Evolutionary conservation across 2,329 filamentous ascomycete genomes (phyloP).

Genomic region (Diaporthe australafricana): DNA sequence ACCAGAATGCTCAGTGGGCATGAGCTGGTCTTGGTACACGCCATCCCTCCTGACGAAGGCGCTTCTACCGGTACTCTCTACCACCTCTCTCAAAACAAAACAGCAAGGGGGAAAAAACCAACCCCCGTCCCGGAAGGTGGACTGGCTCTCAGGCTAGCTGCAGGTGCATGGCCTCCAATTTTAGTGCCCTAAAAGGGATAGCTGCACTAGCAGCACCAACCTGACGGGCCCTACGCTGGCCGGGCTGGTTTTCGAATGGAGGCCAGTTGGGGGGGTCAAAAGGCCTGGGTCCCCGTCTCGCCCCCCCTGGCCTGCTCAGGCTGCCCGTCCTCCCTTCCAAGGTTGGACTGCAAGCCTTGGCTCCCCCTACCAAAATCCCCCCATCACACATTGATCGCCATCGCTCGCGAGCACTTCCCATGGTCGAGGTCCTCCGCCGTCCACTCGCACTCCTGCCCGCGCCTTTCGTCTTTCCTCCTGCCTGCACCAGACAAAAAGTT

Average conservation of each 20-base stretch:
- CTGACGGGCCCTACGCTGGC: slow-evolving; percentile 25
- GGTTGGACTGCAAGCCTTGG: slow-evolving; percentile 26
- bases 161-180: slow-evolving; percentile 28
- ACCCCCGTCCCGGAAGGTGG: slow-evolving; percentile 10
- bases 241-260: slow-evolving; percentile 13
- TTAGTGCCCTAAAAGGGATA: slow-evolving; percentile 29
- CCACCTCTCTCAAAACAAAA: slow-evolving; percentile 18
- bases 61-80: not conserved
- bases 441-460: slow-evolving; percentile 23
- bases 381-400: slow-evolving; percentile 20
- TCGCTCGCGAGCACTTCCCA: slow-evolving; percentile 27
- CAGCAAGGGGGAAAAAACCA: slow-evolving; percentile 19
- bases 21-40: slow-evolving; percentile 3
- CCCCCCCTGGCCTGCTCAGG: slow-evolving; percentile 1
- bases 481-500: slow-evolving; percentile 29
- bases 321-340: slow-evolving; percentile 22
- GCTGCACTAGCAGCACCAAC: slow-evolving; percentile 26
- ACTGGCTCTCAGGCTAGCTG: slow-evolving; percentile 28
- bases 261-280: slow-evolving; percentile 20
- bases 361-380: slow-evolving; percentile 12
- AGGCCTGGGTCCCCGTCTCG: slow-evolving; percentile 14
- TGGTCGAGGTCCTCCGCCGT: slow-evolving; percentile 24
- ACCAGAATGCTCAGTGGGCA: not conserved
- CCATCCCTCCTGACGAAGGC: not conserved
- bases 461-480: slow-evolving; percentile 27